phyloP scores from a whole-genome alignment of 2,329 filamentous ascomycete species.

The Penicillium sp. region DNA sequence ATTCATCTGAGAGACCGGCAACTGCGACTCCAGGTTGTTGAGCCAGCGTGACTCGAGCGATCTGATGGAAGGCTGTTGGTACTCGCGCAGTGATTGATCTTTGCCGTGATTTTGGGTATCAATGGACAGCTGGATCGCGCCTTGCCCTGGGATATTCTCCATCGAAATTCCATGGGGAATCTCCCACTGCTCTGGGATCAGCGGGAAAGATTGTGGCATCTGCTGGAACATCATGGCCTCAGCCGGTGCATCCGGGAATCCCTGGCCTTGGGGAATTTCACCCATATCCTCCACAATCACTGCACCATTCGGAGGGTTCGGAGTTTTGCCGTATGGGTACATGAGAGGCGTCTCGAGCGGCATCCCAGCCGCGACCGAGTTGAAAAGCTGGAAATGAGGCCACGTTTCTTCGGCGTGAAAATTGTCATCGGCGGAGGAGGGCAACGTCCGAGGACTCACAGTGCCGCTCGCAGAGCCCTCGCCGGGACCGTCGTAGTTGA shows the following conservation, averaged over 20 bases:
- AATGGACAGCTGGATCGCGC: slow-evolving; percentile 16
- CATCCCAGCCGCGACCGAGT: slow-evolving; percentile 32
- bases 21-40: slow-evolving; percentile 33
- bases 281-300: slow-evolving; percentile 40
- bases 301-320: slow-evolving; percentile 25
- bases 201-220: slow-evolving; percentile 30
- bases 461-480: slow-evolving; percentile 37
- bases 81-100: slow-evolving; percentile 20
- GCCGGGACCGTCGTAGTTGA: slow-evolving; percentile 31
- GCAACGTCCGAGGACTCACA: slow-evolving; percentile 39
- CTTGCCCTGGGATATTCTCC: slow-evolving; percentile 19
- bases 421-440: slow-evolving; percentile 40
- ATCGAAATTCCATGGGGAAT: slow-evolving; percentile 15
- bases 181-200: slow-evolving; percentile 32
- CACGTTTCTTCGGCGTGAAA: slow-evolving; percentile 40
- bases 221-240: slow-evolving; percentile 36
- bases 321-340: slow-evolving; percentile 36
- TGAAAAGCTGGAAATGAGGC: slow-evolving; percentile 40
- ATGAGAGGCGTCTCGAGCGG: slow-evolving; percentile 34
- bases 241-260: slow-evolving; percentile 29
- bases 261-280: slow-evolving; percentile 30
- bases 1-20: slow-evolving; percentile 31
- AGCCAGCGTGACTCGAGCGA: slow-evolving; percentile 38
- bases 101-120: slow-evolving; percentile 25
- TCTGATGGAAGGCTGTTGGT: slow-evolving; percentile 26